Base-by-base conservation (phyloP, 495 filamentous ascomycete genomes). In the Cryomyces antarcticus region DNA sequence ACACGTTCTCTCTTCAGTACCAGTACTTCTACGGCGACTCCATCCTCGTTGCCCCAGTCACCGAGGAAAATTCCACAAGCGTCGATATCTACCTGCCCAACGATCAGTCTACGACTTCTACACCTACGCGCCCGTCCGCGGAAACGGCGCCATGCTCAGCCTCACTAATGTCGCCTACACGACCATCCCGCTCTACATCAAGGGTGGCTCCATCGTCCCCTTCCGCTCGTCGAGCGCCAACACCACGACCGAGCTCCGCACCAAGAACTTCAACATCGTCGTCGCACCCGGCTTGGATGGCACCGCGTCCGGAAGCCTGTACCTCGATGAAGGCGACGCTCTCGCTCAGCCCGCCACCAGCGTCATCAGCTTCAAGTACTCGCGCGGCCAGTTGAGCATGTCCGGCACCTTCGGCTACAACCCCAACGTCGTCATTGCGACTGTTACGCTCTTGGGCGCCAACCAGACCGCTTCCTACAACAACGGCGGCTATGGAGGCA, bases 1-100 rank as follows among this genome's bases (percentile, higher is more conserved):
- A 73, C 39, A 74, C 75, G 4, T 72, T 68, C 42, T 47, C 59
- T 4, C 69, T 81, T 37, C 66, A 79, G 28, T 52, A 66, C 5
- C 80, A 89, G 51, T 92, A 76, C 62, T 80, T 87, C 64, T 81
- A 71, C 54, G 82, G 82, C 5, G 63, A 72, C 6, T 66, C 69
- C 7, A 58, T 88, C 39, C 70, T 88, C n/a, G 72, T 89, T 29
- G 69, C 70, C 4, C 82, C 82, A 3, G 82, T 89, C 6, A 75
- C 66, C 0, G 67, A 73, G 7, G 63, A 77, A 46, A 69, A 72
- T 43, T 57, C 63, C 28, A 86, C 76, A 0, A 68, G 65, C 30
- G 78, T 83, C 4, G 62, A 71, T 10, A 72, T 81, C 36, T 87
- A 88, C 59, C 68, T 89, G 37, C 80, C 82, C 34, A 51, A 77